These are phyloP conservation scores for Lipomyces yamanashiensis DNA, from an alignment of 805 yeast species.

Conservation along the genomic window DNA sequence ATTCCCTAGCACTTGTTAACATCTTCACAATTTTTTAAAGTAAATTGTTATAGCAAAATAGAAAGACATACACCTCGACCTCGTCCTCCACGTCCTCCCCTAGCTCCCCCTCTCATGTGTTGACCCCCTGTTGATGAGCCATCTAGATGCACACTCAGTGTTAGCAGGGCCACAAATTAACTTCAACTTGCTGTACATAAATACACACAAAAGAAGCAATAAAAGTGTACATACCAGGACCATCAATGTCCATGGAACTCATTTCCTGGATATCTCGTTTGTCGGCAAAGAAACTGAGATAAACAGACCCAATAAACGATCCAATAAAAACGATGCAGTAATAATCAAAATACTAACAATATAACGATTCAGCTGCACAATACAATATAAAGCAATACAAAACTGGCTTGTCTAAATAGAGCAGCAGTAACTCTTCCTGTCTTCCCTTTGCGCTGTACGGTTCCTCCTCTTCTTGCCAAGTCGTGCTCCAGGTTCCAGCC, in stretches of 20 bases:
- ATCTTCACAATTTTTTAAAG: no score
- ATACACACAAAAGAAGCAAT: background rate
- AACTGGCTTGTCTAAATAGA: no score
- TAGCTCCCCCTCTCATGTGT: background rate
- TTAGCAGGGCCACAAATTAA: background rate
- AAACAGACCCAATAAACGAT: background rate
- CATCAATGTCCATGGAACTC: slow-evolving; percentile 31
- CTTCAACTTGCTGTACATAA: background rate
- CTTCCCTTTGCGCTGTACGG: no score
- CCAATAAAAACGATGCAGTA: background rate
- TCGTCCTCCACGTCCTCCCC: slow-evolving; percentile 10
- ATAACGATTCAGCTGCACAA: no score
- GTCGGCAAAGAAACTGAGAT: background rate
- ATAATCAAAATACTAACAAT: no score
- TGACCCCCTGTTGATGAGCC: background rate
- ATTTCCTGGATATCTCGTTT: background rate
- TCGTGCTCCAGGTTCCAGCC: no score
- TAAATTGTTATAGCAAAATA: no score
- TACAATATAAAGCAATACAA: no score
- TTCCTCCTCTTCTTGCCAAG: no score
- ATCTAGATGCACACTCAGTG: background rate
- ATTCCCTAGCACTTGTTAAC: no score
- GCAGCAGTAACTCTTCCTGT: no score
- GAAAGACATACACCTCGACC: slow-evolving; percentile 5
- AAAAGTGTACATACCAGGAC: slow-evolving; percentile 11